Evolutionary conservation across 108 stramenopile species (phyloP), one percentile per base, ranked within the genome.

Genomic region (Nannochloropsis gaditana): DNA sequence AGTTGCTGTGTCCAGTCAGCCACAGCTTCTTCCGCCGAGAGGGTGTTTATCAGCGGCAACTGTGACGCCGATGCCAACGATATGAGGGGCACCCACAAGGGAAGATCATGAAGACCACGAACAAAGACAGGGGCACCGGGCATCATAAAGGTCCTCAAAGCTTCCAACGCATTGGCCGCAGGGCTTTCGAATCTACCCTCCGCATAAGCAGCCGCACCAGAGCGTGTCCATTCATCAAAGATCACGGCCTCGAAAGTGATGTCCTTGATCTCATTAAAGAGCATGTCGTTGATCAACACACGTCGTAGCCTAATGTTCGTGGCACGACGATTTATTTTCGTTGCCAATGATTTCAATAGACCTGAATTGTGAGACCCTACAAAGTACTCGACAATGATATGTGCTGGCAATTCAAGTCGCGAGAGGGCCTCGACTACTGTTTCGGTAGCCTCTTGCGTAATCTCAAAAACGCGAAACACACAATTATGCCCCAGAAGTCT

Each of bases 371-470:
- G 59, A n/a, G 59, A 73, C 19, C 59, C 59, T 15, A 73, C n/a
- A n/a, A 73, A 73, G 59, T 73, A 73, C 8, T 73, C 59, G 59
- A 73, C n/a, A n/a, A 73, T 73, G 59, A 73, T n/a, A 73, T 73
- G 59, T n/a, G 15, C 59, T 15, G 59, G 59, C 3, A 73, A n/a
- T 15, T 73, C 59, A n/a, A 73, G n/a, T 15, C 59, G 59, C 15
- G 59, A 73, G 19, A 73, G 59, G 59, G 59, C 59, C 59, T 73
- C 59, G 2, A 73, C 59, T n/a, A 73, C 59, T n/a, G 59, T 73
- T n/a, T 73, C 59, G 2, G 59, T 73, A 15, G 59, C 59, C 59
- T 73, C 59, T n/a, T 73, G 59, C 19, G 59, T 0, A n/a, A 73
- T n/a, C 59, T 73, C 59, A n/a, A 73, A 73, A 2, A 73, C n/a